A percentile compares a stretch with the other conserved stretches of the same genome.
Evolutionary conservation across 1,284 basidiomycete genomes (phyloP).

Genomic region (Moniliophthora roreri): DNA sequence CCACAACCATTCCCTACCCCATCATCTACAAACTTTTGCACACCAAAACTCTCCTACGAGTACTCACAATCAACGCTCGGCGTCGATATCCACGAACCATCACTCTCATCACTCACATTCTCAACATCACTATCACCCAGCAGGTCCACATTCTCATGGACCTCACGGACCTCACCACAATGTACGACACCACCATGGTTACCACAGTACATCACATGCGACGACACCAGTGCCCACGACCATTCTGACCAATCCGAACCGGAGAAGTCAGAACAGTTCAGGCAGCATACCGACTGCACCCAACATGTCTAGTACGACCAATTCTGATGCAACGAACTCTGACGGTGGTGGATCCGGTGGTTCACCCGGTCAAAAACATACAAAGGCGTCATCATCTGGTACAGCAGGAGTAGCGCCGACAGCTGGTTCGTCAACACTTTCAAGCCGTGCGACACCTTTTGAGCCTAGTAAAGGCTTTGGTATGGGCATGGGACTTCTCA

Average conservation of each 20-base stretch:
- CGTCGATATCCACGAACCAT: neutral
- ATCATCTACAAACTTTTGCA: neutral
- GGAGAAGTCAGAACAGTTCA: constrained; percentile 25
- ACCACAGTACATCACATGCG: too few species aligned
- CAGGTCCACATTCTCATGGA: constrained; percentile 13
- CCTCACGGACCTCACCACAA: constrained; percentile 16
- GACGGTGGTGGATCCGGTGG: constrained; percentile 10
- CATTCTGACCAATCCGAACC: constrained; percentile 29
- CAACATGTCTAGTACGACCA: neutral
- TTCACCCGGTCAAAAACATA: constrained; percentile 14
- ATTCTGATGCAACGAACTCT: constrained; percentile 10
- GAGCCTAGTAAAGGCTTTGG: constrained; percentile 36
- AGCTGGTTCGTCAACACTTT: constrained; percentile 39
- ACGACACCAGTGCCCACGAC: constrained; percentile 11
- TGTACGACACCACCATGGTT: constrained; percentile 13
- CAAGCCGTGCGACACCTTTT: constrained; percentile 51
- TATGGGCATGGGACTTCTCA: neutral
- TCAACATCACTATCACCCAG: neutral
- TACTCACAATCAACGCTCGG: neutral
- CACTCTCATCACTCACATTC: neutral
- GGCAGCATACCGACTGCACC: neutral
- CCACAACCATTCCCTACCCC: constrained; percentile 2
- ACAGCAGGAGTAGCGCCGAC: constrained; percentile 11
- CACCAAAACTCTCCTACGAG: neutral
- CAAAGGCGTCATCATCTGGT: too few species aligned